Conservation (phyloP, 1,284 basidiomycete genomes). For the Cerioporus squamosus region DNA sequence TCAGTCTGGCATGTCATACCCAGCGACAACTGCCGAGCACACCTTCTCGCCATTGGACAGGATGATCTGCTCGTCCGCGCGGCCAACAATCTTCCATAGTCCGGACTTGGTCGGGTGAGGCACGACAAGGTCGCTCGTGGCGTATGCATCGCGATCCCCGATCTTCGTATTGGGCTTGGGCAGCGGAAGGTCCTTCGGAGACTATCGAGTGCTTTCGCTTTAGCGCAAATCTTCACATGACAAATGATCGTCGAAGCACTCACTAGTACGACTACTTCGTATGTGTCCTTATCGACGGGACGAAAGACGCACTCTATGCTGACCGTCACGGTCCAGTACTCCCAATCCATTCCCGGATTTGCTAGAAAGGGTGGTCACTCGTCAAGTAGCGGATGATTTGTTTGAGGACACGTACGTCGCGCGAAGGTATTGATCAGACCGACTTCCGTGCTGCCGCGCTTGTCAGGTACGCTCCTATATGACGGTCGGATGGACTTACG, state of each 20-base stretch:
- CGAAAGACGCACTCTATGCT: conserved; percentile 6
- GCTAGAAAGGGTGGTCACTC: neutral
- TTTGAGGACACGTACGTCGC: conserved; percentile 1
- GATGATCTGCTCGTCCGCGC: conserved; percentile 49
- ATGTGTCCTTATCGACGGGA: conserved; percentile 22
- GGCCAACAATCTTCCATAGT: conserved; percentile 48
- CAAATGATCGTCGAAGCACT: neutral
- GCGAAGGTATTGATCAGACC: conserved; percentile 23
- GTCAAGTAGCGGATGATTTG: too few species aligned
- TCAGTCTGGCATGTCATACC: neutral
- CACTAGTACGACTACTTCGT: conserved; percentile 26
- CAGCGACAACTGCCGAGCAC: too few species aligned
- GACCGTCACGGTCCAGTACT: conserved; percentile 6
- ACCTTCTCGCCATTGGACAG: conserved; percentile 32
- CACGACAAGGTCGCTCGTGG: conserved; percentile 45
- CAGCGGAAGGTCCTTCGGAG: conserved; percentile 15
- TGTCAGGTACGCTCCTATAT: neutral
- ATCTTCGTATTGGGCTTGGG: conserved; percentile 32
- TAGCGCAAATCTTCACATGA: too few species aligned
- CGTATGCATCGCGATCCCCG: conserved; percentile 33
- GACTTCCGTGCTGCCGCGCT: conserved; percentile 20
- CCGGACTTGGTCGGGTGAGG: conserved; percentile 47
- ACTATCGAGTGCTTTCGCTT: neutral
- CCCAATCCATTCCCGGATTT: conserved; percentile 3
- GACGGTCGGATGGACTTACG: neutral